These are phyloP conservation scores for Candida sp. DNA, from an alignment of 1,139 yeast species.

Conservation along the genomic window DNA sequence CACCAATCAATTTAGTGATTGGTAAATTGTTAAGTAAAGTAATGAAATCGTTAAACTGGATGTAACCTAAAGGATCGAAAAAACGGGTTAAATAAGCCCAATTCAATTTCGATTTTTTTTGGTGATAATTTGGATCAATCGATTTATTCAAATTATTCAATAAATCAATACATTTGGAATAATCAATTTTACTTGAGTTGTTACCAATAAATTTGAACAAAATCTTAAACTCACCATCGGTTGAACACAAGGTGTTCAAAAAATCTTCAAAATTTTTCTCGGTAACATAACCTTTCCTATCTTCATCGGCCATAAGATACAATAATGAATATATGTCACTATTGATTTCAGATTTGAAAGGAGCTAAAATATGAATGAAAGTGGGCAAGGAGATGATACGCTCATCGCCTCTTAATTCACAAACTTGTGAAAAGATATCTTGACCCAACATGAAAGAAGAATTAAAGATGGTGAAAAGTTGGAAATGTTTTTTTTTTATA, in stretches of 20 bases:
- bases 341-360: slow-evolving; percentile 41
- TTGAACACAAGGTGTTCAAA: slow-evolving; percentile 49
- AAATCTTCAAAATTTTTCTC: slow-evolving; percentile 60
- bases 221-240: slow-evolving; percentile 57
- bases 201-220: slow-evolving; percentile 46
- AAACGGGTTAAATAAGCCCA: slow-evolving; percentile 44
- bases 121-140: slow-evolving; percentile 42
- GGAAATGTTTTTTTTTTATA: neutral
- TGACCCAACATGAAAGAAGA: neutral
- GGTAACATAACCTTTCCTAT: slow-evolving; percentile 58
- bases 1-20: slow-evolving; percentile 45
- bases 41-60: slow-evolving; percentile 39
- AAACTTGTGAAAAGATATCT: neutral
- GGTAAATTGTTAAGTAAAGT: slow-evolving; percentile 43
- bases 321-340: slow-evolving; percentile 44
- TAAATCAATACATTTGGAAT: slow-evolving; percentile 36
- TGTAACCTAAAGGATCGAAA: slow-evolving; percentile 39
- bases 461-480: neutral
- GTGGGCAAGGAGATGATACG: slow-evolving; percentile 27
- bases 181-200: slow-evolving; percentile 23
- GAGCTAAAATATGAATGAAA: slow-evolving; percentile 39
- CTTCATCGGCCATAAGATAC: slow-evolving; percentile 62
- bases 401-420: slow-evolving; percentile 10
- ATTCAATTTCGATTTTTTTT: slow-evolving; percentile 39
- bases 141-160: slow-evolving; percentile 39